Percentiles rank a stretch among this genome's conserved stretches.
Evolutionary conservation across 1,284 basidiomycete species (phyloP).

Genomic region (Flammula alnicola): DNA sequence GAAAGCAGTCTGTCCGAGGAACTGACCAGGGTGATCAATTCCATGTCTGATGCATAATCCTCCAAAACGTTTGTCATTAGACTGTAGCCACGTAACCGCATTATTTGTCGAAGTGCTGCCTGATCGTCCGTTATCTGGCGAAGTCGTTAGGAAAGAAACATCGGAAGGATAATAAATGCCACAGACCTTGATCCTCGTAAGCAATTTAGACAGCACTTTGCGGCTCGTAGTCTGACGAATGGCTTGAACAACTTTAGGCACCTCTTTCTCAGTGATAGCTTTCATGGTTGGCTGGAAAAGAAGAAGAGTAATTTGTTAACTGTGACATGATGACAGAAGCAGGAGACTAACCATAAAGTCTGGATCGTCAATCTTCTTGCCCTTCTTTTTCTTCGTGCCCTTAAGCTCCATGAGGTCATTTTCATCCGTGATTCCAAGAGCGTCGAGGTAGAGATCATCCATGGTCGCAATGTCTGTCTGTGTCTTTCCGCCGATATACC

Average conservation of each 20-base stretch:
- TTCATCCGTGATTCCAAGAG: constrained; percentile 95
- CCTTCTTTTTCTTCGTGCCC: constrained; percentile 89
- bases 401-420: constrained; percentile 82
- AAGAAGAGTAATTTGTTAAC: constrained; percentile 7
- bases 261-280: constrained; percentile 79
- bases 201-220: constrained; percentile 82
- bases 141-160: not conserved
- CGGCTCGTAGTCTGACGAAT: constrained; percentile 89
- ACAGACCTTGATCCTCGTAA: constrained; percentile 84
- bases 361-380: constrained; percentile 88
- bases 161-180: not conserved
- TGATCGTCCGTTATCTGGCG: constrained; percentile 84
- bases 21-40: constrained; percentile 73
- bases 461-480: constrained; percentile 95
- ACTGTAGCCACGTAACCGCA: constrained; percentile 94
- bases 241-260: constrained; percentile 91
- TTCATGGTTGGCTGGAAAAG: constrained; percentile 69
- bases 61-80: constrained; percentile 89
- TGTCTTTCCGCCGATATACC: constrained; percentile 96
- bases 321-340: constrained; percentile 3
- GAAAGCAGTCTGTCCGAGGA: not conserved
- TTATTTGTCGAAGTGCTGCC: constrained; percentile 80
- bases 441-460: constrained; percentile 95
- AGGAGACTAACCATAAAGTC: constrained; percentile 77
- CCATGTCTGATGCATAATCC: constrained; percentile 76